Percentiles rank a stretch among this genome's conserved stretches.
Conservation (phyloP, 2,329 filamentous ascomycete genomes). For the Pseudophaeomoniella oleicola region DNA sequence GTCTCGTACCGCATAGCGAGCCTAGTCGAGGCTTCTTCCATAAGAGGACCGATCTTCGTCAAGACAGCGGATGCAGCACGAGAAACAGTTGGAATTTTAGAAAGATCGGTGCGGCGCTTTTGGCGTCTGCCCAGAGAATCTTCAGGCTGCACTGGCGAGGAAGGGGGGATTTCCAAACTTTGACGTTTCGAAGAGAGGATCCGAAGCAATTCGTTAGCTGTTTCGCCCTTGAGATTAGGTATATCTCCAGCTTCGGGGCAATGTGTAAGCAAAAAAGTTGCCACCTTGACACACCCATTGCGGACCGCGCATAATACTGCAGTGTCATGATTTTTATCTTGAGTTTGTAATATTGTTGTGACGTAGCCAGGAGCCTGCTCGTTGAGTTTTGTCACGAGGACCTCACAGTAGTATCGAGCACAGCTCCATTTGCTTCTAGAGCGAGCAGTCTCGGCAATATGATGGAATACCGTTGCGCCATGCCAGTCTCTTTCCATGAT, state of each 20-base stretch:
- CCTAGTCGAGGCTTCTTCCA: constrained; percentile 58
- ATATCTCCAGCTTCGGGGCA: constrained; percentile 68
- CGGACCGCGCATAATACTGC: constrained; percentile 77
- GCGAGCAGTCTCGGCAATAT: constrained; percentile 77
- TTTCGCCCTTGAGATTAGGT: constrained; percentile 64
- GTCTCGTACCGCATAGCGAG: constrained; percentile 36
- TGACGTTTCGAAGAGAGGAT: constrained; percentile 31
- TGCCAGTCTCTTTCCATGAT: constrained; percentile 66
- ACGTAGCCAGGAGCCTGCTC: constrained; percentile 65
- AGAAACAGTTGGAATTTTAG: constrained; percentile 30
- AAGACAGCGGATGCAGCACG: constrained; percentile 56
- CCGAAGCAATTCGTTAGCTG: constrained; percentile 72
- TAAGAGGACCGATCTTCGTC: constrained; percentile 51
- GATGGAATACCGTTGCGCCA: constrained; percentile 82
- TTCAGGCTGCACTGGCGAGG: constrained; percentile 40
- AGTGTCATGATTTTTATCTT: constrained; percentile 80
- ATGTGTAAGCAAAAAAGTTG: constrained; percentile 53
- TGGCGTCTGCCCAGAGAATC: constrained; percentile 8
- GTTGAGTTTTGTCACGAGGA: constrained; percentile 72
- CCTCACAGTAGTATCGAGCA: constrained; percentile 85
- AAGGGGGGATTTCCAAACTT: constrained; percentile 40
- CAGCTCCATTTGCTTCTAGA: constrained; percentile 77
- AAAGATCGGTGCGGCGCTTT: constrained; percentile 13
- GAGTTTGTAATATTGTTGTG: constrained; percentile 62
- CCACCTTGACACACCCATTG: constrained; percentile 67